Conservation (phyloP, 257 asterid species). For the Eustoma russellianum region DNA sequence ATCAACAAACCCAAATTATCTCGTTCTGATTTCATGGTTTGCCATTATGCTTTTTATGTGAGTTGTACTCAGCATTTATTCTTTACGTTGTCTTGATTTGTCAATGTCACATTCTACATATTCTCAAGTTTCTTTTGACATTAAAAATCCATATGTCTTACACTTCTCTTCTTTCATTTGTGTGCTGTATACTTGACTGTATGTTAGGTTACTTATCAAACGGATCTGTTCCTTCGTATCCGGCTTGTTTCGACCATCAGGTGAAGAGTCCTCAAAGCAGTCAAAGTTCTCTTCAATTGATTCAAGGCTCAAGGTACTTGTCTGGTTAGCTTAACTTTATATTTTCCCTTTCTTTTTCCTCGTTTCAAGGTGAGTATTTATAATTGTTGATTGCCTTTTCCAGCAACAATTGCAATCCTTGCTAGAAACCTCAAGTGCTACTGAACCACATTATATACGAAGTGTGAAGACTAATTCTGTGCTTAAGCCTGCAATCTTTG, state of each 20-base stretch:
- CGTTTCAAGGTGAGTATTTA: slow-evolving; percentile 8
- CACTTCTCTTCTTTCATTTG: slow-evolving; percentile 9
- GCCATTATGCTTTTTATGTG: too few relatives aligned
- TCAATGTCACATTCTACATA: too few relatives aligned
- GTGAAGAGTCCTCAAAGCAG: slow-evolving; percentile 84
- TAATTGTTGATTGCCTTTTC: slow-evolving; percentile 7
- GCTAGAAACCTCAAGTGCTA: slow-evolving; percentile 54
- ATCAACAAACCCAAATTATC: too few relatives aligned
- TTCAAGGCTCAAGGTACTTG: too few relatives aligned
- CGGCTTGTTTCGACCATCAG: slow-evolving; percentile 65
- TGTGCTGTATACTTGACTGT: slow-evolving; percentile 1
- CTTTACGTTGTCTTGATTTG: too few relatives aligned
- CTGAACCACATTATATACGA: slow-evolving; percentile 68
- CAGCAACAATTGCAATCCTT: slow-evolving; percentile 67
- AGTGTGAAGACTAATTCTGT: slow-evolving; percentile 96
- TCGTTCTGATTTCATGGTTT: slow-evolving; percentile 89
- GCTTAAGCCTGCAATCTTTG: slow-evolving; percentile 91
- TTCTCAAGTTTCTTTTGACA: too few relatives aligned
- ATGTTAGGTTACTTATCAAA: slow-evolving; percentile 90
- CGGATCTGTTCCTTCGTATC: slow-evolving; percentile 83
- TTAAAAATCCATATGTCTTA: slow-evolving; percentile 6
- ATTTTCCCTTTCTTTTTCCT: slow-evolving; percentile 6
- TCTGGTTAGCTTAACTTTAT: slow-evolving; percentile 9
- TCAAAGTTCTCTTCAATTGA: too few relatives aligned
- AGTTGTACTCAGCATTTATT: background rate